Base-by-base conservation (phyloP, 306 rosid genomes). In the Begonia peltatifolia region DNA sequence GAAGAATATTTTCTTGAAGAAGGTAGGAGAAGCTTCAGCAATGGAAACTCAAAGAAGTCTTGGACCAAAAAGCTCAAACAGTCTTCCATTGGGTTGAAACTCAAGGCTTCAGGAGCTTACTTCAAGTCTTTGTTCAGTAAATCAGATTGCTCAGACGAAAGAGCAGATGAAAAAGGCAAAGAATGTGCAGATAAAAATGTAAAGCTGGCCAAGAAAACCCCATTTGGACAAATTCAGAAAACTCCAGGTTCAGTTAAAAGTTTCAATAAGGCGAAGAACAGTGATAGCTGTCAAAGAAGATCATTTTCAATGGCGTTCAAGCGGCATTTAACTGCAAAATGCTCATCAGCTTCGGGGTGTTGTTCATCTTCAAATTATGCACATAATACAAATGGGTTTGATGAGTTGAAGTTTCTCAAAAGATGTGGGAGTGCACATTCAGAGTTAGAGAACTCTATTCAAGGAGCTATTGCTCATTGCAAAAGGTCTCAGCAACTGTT, bases 381-480 rank as follows among this genome's bases (percentile, higher is more conserved):
- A 61, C 71, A 68, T 41, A 63, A 58, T 51, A 62, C 80, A 42
- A 63, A 64, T 56, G 83, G 76, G 47, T 41, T 62, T 42, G 79
- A 71, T 41, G 75, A 69, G 25, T 62, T 30, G 14, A 72, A 80
- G 57, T 58, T 70, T 64, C 76, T 86, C 10, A 86, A 92, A 64
- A 83, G 93, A 71, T 79, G 94, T 46, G 77, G 76, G 61, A 86
- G 99, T 66, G 51, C 75, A 43, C 86, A 63, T 61, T 83, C 94
- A 11, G 96, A 92, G 70, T 74, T 74, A 42, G 99, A 86, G 69
- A 83, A 57, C 51, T 81, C 99, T 41, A 83, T 92, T 46, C 96
- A 92, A 53, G 99, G 99, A 73, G 99, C 99, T 46, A 92, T 92
- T 61, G 94, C 94, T 9, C 79, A 86, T 75, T 92, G 99, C 87